Evolutionary conservation across 345 rosid species (phyloP).

Genomic region (Gossypioides kirkii): DNA sequence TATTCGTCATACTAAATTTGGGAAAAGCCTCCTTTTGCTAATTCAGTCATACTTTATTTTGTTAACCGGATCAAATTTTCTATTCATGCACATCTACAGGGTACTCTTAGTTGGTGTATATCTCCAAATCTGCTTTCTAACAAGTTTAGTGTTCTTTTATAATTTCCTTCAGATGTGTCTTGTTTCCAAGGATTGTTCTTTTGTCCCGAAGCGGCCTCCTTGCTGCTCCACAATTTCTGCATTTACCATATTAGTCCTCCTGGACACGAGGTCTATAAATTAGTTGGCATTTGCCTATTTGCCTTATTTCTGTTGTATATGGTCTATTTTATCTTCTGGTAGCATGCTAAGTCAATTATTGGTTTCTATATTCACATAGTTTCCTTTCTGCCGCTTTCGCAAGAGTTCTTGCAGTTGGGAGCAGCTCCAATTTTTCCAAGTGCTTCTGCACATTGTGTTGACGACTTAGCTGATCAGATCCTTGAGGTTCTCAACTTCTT

Average conservation of each 20-base stretch:
- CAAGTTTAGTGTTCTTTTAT: neutral
- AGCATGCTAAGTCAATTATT: neutral
- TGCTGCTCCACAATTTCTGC: slow-evolving; percentile 94
- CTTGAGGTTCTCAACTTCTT: slow-evolving; percentile 82
- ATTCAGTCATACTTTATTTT: neutral
- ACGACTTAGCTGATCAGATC: slow-evolving; percentile 88
- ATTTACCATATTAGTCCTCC: slow-evolving; percentile 95
- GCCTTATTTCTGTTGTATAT: slow-evolving; percentile 3
- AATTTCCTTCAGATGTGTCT: slow-evolving; percentile 58
- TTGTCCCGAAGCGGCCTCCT: slow-evolving; percentile 83
- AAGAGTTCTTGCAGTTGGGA: slow-evolving; percentile 95
- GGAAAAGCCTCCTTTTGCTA: neutral
- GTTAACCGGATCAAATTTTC: neutral
- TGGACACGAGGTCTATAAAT: slow-evolving; percentile 86
- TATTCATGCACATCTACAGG: neutral
- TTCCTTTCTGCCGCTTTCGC: slow-evolving; percentile 35
- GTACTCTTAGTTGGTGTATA: neutral
- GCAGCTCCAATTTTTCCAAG: slow-evolving; percentile 62
- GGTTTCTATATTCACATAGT: slow-evolving; percentile 34
- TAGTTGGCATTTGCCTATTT: slow-evolving; percentile 23
- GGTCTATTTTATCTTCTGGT: slow-evolving; percentile 8
- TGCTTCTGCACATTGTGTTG: slow-evolving; percentile 54
- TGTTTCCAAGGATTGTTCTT: slow-evolving; percentile 92
- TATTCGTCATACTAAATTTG: slow-evolving; percentile 5
- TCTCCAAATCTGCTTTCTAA: neutral